Evolutionary conservation across 179 eudicot species (phyloP).

Genomic region (Gypsophila paniculata): DNA sequence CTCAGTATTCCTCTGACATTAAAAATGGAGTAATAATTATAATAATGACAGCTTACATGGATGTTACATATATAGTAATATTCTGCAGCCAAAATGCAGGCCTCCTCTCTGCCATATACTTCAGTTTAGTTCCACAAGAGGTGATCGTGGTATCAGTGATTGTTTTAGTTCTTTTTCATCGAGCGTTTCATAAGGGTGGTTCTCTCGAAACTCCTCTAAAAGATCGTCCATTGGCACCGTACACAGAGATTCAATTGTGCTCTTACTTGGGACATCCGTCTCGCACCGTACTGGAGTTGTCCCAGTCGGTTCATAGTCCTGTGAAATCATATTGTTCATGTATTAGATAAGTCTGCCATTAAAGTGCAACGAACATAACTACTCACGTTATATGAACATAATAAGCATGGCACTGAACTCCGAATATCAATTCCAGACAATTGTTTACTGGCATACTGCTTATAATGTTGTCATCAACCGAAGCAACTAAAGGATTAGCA

Average conservation of each 20-base stretch:
- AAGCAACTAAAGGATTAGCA: not conserved
- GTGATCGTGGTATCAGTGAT: constrained; percentile 76
- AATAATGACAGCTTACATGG: constrained; percentile 32
- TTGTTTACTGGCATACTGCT: not conserved
- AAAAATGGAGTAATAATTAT: constrained; percentile 27
- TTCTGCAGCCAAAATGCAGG: constrained; percentile 14
- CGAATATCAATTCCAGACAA: not conserved
- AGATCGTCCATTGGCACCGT: constrained; percentile 83
- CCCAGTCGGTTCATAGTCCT: constrained; percentile 95
- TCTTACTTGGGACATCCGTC: constrained; percentile 74
- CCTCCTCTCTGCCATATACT: not conserved
- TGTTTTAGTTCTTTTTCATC: constrained; percentile 59
- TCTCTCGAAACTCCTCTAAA: constrained; percentile 77
- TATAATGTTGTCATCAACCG: not conserved
- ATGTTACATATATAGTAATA: constrained; percentile 37
- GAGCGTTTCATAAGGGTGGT: constrained; percentile 57
- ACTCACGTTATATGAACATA: too few relatives aligned
- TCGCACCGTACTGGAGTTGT: constrained; percentile 70
- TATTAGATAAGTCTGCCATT: not conserved
- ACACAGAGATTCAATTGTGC: constrained; percentile 69
- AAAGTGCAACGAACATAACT: not conserved
- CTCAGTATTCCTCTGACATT: constrained; percentile 25
- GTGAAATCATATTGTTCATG: not conserved
- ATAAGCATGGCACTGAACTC: not conserved
- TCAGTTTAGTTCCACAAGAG: constrained; percentile 65